Percentiles rank a stretch among this genome's conserved stretches.
Evolutionary conservation across 805 yeast genomes (phyloP).

Genomic region (Hanseniaspora guilliermondii): DNA sequence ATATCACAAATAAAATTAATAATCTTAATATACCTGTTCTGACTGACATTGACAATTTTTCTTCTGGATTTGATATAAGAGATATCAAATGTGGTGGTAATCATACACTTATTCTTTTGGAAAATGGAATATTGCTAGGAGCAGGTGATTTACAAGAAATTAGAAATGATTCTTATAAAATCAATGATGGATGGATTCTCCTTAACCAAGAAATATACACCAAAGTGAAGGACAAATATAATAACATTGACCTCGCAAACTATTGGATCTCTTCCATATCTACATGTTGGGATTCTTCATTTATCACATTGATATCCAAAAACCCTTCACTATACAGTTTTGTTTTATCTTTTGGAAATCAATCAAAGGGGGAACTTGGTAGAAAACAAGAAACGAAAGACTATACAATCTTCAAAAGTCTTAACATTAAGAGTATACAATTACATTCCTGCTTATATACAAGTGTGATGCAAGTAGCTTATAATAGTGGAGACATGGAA

Average conservation of each 20-base stretch:
- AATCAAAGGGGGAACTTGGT: slow-evolving; percentile 7
- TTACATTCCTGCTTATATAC: slow-evolving; percentile 11
- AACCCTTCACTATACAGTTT: not conserved
- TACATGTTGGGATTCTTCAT: slow-evolving; percentile 11
- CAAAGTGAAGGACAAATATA: slow-evolving; percentile 59
- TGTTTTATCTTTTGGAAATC: slow-evolving; percentile 2
- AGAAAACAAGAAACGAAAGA: not conserved
- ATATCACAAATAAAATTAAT: not conserved
- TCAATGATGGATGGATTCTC: not conserved
- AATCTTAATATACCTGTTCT: not conserved
- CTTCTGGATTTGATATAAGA: not conserved
- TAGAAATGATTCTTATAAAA: not conserved
- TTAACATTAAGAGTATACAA: not conserved
- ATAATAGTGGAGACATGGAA: not conserved
- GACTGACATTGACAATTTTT: not conserved
- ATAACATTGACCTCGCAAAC: slow-evolving; percentile 37
- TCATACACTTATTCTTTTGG: slow-evolving; percentile 54
- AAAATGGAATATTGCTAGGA: slow-evolving; percentile 41
- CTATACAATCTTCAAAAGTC: not conserved
- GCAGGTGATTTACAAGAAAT: slow-evolving; percentile 34
- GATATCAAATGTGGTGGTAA: slow-evolving; percentile 68
- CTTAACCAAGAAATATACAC: slow-evolving; percentile 30
- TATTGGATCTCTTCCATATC: not conserved
- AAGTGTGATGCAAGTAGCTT: not conserved
- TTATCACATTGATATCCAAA: not conserved